Conservation (phyloP, 176 grass and related monocot species). For the Lolium rigidum region DNA sequence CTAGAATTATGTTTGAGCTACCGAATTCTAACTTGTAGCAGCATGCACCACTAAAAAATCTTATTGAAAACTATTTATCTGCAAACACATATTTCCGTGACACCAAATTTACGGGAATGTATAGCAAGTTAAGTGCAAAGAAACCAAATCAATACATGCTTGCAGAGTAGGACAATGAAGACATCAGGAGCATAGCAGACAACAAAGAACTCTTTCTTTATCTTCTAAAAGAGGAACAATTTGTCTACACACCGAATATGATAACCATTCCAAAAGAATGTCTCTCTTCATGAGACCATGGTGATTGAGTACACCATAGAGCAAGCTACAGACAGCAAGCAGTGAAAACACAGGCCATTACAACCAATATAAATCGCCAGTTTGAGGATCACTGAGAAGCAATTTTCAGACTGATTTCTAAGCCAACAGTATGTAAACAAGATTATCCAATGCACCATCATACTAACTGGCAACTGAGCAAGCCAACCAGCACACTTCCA, state of each 20-base stretch:
- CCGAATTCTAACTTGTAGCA: conserved; percentile 3
- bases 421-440: not conserved
- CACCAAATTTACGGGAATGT: conserved; percentile 6
- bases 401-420: conserved; percentile 13
- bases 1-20: conserved; percentile 20
- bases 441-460: conserved; percentile 1
- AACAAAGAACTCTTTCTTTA: conserved; percentile 24
- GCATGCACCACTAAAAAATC: conserved; percentile 26
- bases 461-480: not conserved
- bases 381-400: not conserved
- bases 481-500: conserved; percentile 26
- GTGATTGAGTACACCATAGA: not conserved
- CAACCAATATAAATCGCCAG: not conserved
- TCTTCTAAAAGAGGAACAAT: not conserved
- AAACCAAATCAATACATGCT: conserved; percentile 4
- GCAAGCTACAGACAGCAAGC: not conserved
- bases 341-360: not conserved
- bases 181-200: conserved; percentile 21
- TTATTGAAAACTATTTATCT: not conserved
- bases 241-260: not conserved
- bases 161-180: not conserved
- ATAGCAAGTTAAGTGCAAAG: conserved; percentile 3
- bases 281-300: not conserved
- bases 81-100: not conserved
- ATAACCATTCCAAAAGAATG: conserved; percentile 15